A percentile compares a stretch with the other conserved stretches of the same genome.
Evolutionary conservation across 139 green algal genomes (phyloP).

Genomic region (Coelastrella sp.): DNA sequence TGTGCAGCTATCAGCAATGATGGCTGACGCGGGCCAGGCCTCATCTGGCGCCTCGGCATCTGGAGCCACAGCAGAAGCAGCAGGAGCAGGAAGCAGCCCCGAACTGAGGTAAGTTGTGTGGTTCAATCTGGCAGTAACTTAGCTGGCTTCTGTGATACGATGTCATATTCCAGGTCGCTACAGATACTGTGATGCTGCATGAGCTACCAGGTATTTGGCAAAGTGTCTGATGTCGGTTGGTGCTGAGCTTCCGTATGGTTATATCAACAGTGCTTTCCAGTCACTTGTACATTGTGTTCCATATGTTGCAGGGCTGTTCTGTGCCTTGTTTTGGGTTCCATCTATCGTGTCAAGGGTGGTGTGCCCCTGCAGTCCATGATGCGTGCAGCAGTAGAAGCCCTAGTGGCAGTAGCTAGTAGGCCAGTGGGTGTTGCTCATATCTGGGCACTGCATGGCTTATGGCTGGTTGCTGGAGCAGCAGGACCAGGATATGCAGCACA

Average conservation of each 20-base stretch:
- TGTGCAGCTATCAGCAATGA: conserved; percentile 25
- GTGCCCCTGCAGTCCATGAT: conserved; percentile 73
- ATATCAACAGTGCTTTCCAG: too few relatives aligned
- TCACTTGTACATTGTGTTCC: too few relatives aligned
- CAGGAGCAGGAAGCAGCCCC: not conserved
- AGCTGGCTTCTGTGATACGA: too few relatives aligned
- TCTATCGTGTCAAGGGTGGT: conserved; percentile 76
- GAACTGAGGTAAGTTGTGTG: conserved; percentile 21
- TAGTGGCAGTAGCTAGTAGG: conserved; percentile 68
- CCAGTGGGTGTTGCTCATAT: conserved; percentile 55
- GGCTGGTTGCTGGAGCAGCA: conserved; percentile 74
- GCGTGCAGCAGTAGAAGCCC: conserved; percentile 55
- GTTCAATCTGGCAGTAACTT: not conserved
- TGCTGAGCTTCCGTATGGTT: too few relatives aligned
- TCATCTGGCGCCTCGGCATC: not conserved
- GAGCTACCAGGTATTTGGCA: too few relatives aligned
- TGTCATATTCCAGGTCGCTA: too few relatives aligned
- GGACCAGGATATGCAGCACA: conserved; percentile 77
- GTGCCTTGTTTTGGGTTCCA: conserved; percentile 79
- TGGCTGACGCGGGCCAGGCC: conserved; percentile 17
- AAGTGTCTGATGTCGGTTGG: too few relatives aligned
- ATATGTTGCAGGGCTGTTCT: conserved; percentile 66
- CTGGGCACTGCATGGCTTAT: conserved; percentile 90
- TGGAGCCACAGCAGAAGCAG: not conserved
- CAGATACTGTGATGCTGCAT: too few relatives aligned